Conservation (phyloP, 805 yeast genomes). For the Clavispora santaluciae region DNA sequence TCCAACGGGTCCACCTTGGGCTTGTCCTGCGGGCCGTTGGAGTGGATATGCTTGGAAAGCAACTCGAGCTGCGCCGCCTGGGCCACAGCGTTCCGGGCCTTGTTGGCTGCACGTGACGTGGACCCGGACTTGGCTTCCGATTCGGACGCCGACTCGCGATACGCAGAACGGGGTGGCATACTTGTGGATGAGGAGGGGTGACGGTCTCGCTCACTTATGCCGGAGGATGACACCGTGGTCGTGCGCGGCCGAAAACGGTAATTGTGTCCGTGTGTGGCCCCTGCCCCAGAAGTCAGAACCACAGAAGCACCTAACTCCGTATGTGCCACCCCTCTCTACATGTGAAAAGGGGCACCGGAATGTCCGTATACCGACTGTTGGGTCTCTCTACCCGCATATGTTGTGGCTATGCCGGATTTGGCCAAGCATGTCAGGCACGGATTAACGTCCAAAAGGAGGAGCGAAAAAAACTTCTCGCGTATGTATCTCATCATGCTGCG, state of each 20-base stretch:
- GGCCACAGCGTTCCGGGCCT: conserved; percentile 55
- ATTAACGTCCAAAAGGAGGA: too few species aligned
- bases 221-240: not conserved
- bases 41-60: conserved; percentile 61
- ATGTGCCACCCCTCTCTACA: too few species aligned
- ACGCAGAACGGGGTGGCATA: conserved; percentile 16
- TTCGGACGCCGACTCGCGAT: conserved; percentile 37
- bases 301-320: too few species aligned
- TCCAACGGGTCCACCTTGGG: conserved; percentile 57
- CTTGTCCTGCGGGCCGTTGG: conserved; percentile 65
- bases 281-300: too few species aligned
- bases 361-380: too few species aligned
- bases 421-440: not conserved
- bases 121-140: conserved; percentile 20
- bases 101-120: conserved; percentile 44
- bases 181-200: not conserved
- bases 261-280: too few species aligned
- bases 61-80: conserved; percentile 69
- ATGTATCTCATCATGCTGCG: not conserved
- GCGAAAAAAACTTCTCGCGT: not conserved
- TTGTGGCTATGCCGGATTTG: too few species aligned
- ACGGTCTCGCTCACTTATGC: not conserved
- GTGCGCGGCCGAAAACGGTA: not conserved
- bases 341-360: too few species aligned
- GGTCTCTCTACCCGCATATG: too few species aligned